phyloP scores from a whole-genome alignment of 768 basidiomycete species.

The Suillus subluteus region DNA sequence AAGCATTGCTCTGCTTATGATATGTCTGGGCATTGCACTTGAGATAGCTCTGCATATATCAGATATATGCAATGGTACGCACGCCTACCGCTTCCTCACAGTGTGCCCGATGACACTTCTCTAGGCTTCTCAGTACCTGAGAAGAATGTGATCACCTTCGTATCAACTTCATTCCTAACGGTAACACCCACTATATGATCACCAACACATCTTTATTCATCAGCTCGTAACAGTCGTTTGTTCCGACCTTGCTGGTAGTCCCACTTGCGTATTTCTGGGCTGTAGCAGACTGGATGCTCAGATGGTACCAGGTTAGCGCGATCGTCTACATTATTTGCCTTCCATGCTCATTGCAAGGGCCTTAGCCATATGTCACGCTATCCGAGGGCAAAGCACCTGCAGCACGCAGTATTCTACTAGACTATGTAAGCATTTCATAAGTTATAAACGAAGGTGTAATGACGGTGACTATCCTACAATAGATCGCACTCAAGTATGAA shows the following conservation, averaged over 20 bases:
- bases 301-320: constrained; percentile 57
- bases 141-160: constrained; percentile 51
- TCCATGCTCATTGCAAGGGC: neutral
- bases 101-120: constrained; percentile 13
- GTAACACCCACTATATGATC: constrained; percentile 25
- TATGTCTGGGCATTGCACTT: constrained; percentile 49
- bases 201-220: constrained; percentile 2
- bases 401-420: constrained; percentile 62
- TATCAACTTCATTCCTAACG: constrained; percentile 49
- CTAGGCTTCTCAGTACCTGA: constrained; percentile 58
- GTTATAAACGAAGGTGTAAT: neutral
- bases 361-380: constrained; percentile 64
- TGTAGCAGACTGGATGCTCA: constrained; percentile 55
- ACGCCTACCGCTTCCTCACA: constrained; percentile 6
- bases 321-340: neutral
- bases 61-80: constrained; percentile 44
- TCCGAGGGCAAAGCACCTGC: constrained; percentile 55
- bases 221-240: constrained; percentile 49
- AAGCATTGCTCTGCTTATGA: constrained; percentile 44
- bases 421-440: constrained; percentile 55
- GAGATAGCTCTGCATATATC: constrained; percentile 52
- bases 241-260: constrained; percentile 55
- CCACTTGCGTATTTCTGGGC: constrained; percentile 56
- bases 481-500: constrained; percentile 50
- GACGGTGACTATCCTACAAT: neutral